These are phyloP conservation scores for Mycena capillaripes DNA, from an alignment of 768 basidiomycete species.

Conservation along the genomic window DNA sequence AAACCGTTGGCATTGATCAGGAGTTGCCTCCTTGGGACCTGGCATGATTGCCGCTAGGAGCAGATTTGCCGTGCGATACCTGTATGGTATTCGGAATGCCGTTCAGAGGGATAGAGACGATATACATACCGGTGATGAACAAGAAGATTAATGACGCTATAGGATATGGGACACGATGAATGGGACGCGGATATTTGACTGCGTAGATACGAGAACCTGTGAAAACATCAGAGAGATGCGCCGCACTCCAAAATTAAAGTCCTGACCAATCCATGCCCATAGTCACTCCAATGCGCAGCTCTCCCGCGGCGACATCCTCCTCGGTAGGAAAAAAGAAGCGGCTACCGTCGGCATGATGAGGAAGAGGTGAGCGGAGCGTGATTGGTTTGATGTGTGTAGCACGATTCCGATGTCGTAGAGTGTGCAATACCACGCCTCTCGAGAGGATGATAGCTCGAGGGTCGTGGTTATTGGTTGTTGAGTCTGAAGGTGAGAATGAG, in stretches of 20 bases:
- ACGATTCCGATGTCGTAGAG: no score
- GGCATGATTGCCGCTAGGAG: conserved; percentile 43
- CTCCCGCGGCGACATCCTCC: conserved; percentile 32
- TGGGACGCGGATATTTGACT: conserved; percentile 52
- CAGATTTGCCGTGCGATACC: conserved; percentile 44
- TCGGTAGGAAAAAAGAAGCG: conserved; percentile 44
- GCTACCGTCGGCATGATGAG: conserved; percentile 34
- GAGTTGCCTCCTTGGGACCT: conserved; percentile 44
- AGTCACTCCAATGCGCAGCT: conserved; percentile 46
- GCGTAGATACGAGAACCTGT: conserved; percentile 52
- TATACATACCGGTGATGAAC: conserved; percentile 38
- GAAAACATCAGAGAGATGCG: not conserved
- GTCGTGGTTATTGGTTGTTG: no score
- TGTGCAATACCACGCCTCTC: no score
- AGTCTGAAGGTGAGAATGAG: no score
- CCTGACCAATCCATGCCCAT: conserved; percentile 50
- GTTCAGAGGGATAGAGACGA: not conserved
- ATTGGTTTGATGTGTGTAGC: no score
- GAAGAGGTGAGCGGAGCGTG: no score
- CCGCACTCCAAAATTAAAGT: not conserved
- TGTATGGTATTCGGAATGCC: conserved; percentile 20
- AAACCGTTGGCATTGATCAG: conserved; percentile 45
- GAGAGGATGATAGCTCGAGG: no score
- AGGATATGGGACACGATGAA: conserved; percentile 50
- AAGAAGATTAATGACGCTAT: conserved; percentile 47